Evolutionary conservation across 371 early-diverging fungal genomes (phyloP), one percentile per base, ranked within the genome.

Genomic region (Mucor lusitanicus): DNA sequence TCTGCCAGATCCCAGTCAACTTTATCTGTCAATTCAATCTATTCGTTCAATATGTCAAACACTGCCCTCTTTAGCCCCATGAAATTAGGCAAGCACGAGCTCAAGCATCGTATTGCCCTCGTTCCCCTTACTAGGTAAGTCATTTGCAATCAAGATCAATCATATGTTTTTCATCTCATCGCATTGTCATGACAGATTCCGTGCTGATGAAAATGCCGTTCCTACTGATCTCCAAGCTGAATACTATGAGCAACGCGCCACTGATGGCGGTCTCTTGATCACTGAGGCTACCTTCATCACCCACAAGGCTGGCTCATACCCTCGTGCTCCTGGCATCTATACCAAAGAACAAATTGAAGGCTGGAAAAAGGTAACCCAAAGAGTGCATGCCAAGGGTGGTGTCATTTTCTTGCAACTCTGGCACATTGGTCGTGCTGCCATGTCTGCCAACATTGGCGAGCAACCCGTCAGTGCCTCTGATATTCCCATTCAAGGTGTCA

Each of bases 201-300:
- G 87, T 46, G 73, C 75, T 50, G 63, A 68, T 5, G 68, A 71
- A 25, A 53, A 70, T 35, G 72, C 68, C 50, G 76, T 81, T 13
- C 84, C 87, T 3, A 81, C 77, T 15, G 75, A 73, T 64, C 64
- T 86, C 21, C 68, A 76, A 58, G 77, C 59, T 15, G 78, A 83
- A 63, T 87, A 89, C 71, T 91, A 89, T 58, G 64, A 54, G 3
- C 89, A 91, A 72, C 76, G 91, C 40, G 82, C 88, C 3, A 81
- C 80, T 6, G 50, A 65, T 12, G 87, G 87, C 55, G 88, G 88
- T 30, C 70, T 90, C 1, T 66, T 88, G 32, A 77, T 90, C 25
- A 75, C 83, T 46, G 91, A 88, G 70, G 89, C 82, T 37, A 80
- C 85, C 7, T 69, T 78, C 32, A 79, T 84, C 33, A 69, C 71